Base-by-base conservation (phyloP, 306 rosid species). In the Citrullus amarus region DNA sequence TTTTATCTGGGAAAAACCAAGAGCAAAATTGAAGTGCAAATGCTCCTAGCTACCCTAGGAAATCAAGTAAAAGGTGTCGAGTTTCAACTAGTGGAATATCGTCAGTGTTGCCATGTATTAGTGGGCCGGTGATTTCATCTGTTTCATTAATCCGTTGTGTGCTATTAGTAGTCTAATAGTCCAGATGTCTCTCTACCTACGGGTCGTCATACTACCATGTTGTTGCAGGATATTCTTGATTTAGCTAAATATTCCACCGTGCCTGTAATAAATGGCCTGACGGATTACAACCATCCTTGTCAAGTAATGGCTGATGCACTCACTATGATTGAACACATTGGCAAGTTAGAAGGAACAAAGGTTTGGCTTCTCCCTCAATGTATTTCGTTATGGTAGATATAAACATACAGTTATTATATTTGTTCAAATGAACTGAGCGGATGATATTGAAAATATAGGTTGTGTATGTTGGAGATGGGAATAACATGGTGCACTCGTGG, bases 271-370 rank as follows among this genome's bases (percentile, higher is more conserved):
- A 95, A 95, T 88, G 99, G 98, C 69, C 85, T 95, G 91, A 92
- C 99, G 28, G 99, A 92, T 87, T 95, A 90, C 88, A 95, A 95
- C 84, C 99, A 92, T 81, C 99, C 99, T 9, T 85, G 90, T 80
- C 99, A 96, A 87, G 91, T 96, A 86, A 92, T 96, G 97, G 99
- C 99, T 9, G 99, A 96, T 88, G 99, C 92, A 78, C 98, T 96
- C 78, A 92, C 98, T 44, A 90, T 96, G 36, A 89, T 96, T 78
- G 99, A 96, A 78, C 91, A 90, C 72, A 36, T 91, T 53, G 99
- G 99, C 80, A 90, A 79, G 83, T 55, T 96, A 81, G 97, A 92
- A 86, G 98, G 93, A 79, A 90, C 93, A 79, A 96, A 96, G 98
- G 99, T 96, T 54, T 73, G 90, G 62, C 39, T 12, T 57, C 78